phyloP scores from a whole-genome alignment of 331 rosid species.

The Pyracantha coccinea region DNA sequence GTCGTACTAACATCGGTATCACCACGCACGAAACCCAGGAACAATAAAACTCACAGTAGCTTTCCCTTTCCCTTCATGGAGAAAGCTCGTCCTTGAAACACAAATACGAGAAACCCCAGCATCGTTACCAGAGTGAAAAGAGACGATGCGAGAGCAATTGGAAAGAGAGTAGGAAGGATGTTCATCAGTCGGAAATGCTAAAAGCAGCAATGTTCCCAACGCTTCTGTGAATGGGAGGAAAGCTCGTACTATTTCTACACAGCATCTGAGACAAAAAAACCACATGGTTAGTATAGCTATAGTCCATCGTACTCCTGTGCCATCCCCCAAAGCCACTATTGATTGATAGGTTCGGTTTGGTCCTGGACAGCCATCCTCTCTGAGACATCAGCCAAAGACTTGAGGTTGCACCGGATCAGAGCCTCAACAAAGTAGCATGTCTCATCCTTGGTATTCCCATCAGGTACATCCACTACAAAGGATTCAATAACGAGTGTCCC shows the following conservation, averaged over 20 bases:
- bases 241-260: constrained; percentile 55
- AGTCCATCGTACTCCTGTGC: constrained; percentile 33
- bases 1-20: constrained; percentile 34
- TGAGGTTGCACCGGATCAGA: constrained; percentile 47
- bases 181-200: constrained; percentile 41
- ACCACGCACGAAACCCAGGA: constrained; percentile 45
- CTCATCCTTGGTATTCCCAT: constrained; percentile 43
- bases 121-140: constrained; percentile 17
- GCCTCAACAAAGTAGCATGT: constrained; percentile 49
- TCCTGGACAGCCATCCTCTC: constrained; percentile 53
- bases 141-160: constrained; percentile 15
- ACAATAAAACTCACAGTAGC: constrained; percentile 27
- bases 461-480: constrained; percentile 42
- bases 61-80: constrained; percentile 32
- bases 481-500: constrained; percentile 46
- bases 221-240: constrained; percentile 59
- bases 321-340: constrained; percentile 25
- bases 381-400: constrained; percentile 42
- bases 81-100: constrained; percentile 29
- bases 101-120: constrained; percentile 31
- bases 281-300: constrained; percentile 26
- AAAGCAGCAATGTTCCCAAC: constrained; percentile 47
- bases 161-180: constrained; percentile 26
- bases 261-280: constrained; percentile 40
- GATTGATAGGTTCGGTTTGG: constrained; percentile 40